phyloP scores from a whole-genome alignment of 1,284 basidiomycete genomes.

The Leccinum pachyderme region DNA sequence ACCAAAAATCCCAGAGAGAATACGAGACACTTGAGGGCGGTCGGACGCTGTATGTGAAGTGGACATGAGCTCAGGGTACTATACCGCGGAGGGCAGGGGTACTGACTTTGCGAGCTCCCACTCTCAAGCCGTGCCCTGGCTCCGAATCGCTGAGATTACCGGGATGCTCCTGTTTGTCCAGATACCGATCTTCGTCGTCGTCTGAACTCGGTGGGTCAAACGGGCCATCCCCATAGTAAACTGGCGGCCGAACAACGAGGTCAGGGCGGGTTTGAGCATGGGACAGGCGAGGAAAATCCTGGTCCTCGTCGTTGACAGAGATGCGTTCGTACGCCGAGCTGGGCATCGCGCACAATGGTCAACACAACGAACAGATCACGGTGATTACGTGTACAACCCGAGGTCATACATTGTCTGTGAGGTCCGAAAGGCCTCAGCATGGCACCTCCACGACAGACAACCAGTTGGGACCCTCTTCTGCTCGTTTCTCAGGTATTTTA shows the following conservation, averaged over 20 bases:
- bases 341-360: constrained; percentile 20
- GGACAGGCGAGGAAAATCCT: constrained; percentile 8
- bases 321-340: constrained; percentile 28
- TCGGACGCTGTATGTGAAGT: constrained; percentile 36
- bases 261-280: constrained; percentile 3
- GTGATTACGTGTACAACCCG: constrained; percentile 17
- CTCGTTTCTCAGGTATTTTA: constrained; percentile 64
- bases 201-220: constrained; percentile 73
- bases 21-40: constrained; percentile 54
- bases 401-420: neutral
- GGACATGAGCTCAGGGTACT: constrained; percentile 5
- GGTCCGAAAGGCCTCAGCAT: constrained; percentile 9
- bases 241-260: constrained; percentile 37
- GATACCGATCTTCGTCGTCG: constrained; percentile 54
- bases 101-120: constrained; percentile 39
- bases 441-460: constrained; percentile 37
- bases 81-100: neutral
- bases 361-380: constrained; percentile 8
- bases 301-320: constrained; percentile 21
- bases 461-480: constrained; percentile 71
- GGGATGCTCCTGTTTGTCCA: constrained; percentile 35
- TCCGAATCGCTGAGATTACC: constrained; percentile 22
- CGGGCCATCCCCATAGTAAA: constrained; percentile 68
- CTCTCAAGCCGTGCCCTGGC: constrained; percentile 35
- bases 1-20: constrained; percentile 54